phyloP scores from a whole-genome alignment of 2,329 filamentous ascomycete species.

The Akanthomyces muscarius region DNA sequence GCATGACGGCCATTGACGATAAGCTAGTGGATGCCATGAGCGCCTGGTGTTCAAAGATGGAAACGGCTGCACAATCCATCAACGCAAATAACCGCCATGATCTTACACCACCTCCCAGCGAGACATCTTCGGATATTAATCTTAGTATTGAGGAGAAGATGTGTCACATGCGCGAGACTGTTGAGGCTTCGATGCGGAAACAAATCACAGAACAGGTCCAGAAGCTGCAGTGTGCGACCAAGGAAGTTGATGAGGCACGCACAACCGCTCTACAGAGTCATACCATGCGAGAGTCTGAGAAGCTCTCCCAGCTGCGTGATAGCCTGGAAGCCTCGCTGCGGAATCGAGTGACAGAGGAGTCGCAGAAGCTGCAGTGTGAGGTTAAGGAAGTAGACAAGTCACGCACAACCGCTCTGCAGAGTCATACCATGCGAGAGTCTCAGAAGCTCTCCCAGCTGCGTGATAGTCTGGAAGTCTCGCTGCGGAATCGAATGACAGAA shows the following conservation, averaged over 20 bases:
- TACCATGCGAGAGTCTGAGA: background rate
- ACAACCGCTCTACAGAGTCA: background rate
- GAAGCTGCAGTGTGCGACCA: background rate
- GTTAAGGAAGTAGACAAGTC: background rate
- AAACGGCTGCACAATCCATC: background rate
- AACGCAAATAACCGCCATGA: background rate
- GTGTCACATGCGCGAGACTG: background rate
- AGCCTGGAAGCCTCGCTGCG: background rate
- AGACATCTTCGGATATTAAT: constrained; percentile 1
- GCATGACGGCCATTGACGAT: background rate
- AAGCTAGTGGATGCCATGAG: background rate
- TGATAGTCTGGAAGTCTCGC: background rate
- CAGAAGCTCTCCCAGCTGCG: background rate
- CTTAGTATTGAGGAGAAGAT: constrained; percentile 3
- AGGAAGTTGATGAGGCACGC: background rate
- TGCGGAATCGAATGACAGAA: background rate
- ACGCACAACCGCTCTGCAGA: background rate
- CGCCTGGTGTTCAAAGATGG: background rate
- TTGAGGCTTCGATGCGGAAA: background rate
- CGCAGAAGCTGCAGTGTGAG: background rate
- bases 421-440: background rate
- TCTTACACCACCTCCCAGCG: constrained; percentile 7
- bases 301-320: background rate
- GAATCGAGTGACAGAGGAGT: background rate
- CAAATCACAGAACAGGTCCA: background rate